Percentiles rank a stretch among this genome's conserved stretches.
Evolutionary conservation across 2,329 filamentous ascomycete genomes (phyloP).

Genomic region (Passalora sequoiae): DNA sequence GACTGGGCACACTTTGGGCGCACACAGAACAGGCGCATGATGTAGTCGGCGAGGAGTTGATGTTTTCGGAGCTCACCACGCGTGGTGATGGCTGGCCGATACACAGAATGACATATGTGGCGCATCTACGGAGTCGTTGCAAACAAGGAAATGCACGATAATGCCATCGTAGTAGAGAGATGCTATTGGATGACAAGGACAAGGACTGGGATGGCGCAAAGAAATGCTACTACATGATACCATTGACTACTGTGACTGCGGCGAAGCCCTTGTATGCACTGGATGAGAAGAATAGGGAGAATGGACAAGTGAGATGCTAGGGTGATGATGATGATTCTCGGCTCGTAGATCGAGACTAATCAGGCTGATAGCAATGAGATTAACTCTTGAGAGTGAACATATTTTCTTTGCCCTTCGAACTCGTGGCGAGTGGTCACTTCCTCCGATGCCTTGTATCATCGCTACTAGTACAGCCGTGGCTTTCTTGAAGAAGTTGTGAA

Average conservation of each 20-base stretch:
- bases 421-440: too few species aligned
- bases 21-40: neutral
- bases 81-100: neutral
- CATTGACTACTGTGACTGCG: constrained; percentile 1
- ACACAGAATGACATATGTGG: neutral
- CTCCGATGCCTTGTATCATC: too few species aligned
- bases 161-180: too few species aligned
- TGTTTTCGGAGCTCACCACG: neutral
- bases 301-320: neutral
- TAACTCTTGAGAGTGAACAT: too few species aligned
- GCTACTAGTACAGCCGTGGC: too few species aligned
- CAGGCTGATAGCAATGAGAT: neutral
- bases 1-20: neutral
- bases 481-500: too few species aligned
- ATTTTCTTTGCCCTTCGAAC: neutral
- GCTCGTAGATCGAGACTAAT: neutral
- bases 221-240: constrained; percentile 3
- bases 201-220: constrained; percentile 2
- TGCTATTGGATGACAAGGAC: constrained; percentile 1
- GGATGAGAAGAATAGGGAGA: neutral
- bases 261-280: constrained; percentile 1
- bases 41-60: neutral
- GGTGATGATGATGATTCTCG: neutral
- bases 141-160: neutral
- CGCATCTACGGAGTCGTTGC: constrained; percentile 1